These are phyloP conservation scores for Mucor indicus DNA, from an alignment of 371 early-diverging fungal genomes.

Conservation along the genomic window DNA sequence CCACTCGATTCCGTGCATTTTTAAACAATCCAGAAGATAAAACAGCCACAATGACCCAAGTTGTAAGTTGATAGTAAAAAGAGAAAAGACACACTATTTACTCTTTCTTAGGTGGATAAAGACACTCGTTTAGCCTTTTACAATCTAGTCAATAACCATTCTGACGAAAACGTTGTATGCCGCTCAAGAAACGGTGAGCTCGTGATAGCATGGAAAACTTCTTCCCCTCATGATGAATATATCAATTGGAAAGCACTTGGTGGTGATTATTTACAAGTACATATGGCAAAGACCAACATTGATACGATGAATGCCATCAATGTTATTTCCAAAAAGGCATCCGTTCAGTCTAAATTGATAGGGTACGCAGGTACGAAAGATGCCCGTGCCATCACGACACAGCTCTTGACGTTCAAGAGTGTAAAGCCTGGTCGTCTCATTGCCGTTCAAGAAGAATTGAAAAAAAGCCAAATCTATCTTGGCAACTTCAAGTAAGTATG, in stretches of 20 bases:
- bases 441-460: conserved; percentile 51
- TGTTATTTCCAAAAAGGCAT: conserved; percentile 50
- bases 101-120: conserved; percentile 18
- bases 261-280: conserved; percentile 80
- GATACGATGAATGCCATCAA: conserved; percentile 87
- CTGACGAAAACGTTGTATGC: conserved; percentile 25
- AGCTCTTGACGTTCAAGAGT: conserved; percentile 76
- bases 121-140: conserved; percentile 28
- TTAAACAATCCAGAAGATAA: conserved; percentile 19
- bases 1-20: conserved; percentile 25
- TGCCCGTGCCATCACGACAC: conserved; percentile 92
- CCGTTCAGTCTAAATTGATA: no score
- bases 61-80: conserved; percentile 8
- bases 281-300: conserved; percentile 83
- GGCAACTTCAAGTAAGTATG: conserved; percentile 72
- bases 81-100: background rate
- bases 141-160: conserved; percentile 19
- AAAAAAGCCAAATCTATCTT: conserved; percentile 55
- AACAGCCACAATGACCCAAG: conserved; percentile 8
- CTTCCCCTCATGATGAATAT: conserved; percentile 19
- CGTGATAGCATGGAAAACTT: conserved; percentile 32
- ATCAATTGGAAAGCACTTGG: conserved; percentile 44
- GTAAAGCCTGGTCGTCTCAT: conserved; percentile 60
- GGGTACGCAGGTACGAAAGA: conserved; percentile 99
- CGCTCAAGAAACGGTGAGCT: conserved; percentile 27